Percentiles rank a stretch among this genome's conserved stretches.
Conservation (phyloP, 2,329 filamentous ascomycete species). For the Cladorrhinum sp. region DNA sequence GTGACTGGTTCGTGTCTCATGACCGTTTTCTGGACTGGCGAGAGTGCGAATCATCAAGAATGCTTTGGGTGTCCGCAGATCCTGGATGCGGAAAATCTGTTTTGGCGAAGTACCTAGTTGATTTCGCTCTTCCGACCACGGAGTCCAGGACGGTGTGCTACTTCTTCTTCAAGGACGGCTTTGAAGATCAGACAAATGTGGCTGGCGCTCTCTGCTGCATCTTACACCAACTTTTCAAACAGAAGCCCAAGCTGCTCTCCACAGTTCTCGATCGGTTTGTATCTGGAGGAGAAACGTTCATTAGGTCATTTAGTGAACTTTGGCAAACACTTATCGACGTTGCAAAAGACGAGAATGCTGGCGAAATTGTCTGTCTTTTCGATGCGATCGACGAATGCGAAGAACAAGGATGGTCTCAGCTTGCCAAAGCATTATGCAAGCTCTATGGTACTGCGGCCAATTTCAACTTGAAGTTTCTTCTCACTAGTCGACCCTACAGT, state of each 20-base stretch:
- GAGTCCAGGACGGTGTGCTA: constrained; percentile 30
- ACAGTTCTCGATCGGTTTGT: too few species aligned
- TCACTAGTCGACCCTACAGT: constrained; percentile 34
- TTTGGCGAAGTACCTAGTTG: constrained; percentile 30
- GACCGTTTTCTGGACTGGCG: constrained; percentile 30
- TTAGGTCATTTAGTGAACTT: too few species aligned
- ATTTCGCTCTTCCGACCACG: constrained; percentile 28
- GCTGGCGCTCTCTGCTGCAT: constrained; percentile 26
- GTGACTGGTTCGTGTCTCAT: constrained; percentile 34
- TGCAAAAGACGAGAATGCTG: constrained; percentile 4
- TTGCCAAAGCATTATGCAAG: too few species aligned
- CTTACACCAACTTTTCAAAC: constrained; percentile 30
- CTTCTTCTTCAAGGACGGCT: constrained; percentile 38
- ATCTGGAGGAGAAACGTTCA: too few species aligned
- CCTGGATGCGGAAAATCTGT: constrained; percentile 37
- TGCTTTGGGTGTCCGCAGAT: constrained; percentile 35
- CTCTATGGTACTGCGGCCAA: not conserved
- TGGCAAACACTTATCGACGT: constrained; percentile 22
- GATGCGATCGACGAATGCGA: constrained; percentile 36
- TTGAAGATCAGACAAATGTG: constrained; percentile 22
- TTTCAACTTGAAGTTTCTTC: constrained; percentile 32
- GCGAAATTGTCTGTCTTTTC: constrained; percentile 31
- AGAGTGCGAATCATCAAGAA: constrained; percentile 11
- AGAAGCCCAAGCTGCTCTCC: constrained; percentile 6
- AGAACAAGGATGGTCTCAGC: constrained; percentile 7